Evolutionary conservation across 2,329 filamentous ascomycete species (phyloP), one percentile per base, ranked within the genome.

Genomic region (Nannizziopsis arthrosporioides): DNA sequence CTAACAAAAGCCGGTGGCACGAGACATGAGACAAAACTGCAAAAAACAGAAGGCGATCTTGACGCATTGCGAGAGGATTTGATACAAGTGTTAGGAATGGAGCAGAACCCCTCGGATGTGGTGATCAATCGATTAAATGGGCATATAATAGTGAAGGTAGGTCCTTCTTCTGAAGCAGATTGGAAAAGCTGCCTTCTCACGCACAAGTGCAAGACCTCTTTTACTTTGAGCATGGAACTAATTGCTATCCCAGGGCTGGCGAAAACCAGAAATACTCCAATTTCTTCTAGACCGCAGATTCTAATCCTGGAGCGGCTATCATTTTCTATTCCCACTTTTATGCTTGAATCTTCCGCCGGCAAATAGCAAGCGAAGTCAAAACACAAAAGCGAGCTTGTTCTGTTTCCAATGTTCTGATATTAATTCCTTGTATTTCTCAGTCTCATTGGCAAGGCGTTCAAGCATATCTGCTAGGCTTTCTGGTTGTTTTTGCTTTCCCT

Each of bases 11-110:
- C 79, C 10, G 87, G 87, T 45, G 85, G 86, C 11, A 92, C 85
- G 55, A 73, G 81, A 61, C 78, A 80, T 58, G 68, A 84, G 58
- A 93, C 90, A 4, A 66, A 78, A 49, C 68, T 98, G 48, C 84
- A 87, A 63, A 88, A 85, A 66, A 75, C 90, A 43, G 80, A 86
- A 49, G 92, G 92, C 12, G 76, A 94, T 62, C 60, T 80, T 43
- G 65, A 70, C 30, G 75, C 71, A 2, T 63, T 96, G 54, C 73
- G 77, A 52, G 65, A 74, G 32, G 82, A 88, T 56, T 62, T 96
- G 49, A 68, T 72, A 34, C 60, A 67, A 15, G 74, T 72, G 9
- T 64, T 94, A 52, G 67, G 71, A 1, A 59, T 90, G 37, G 66
- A 74, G 18, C 53, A 58, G 61, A 72, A 43, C 37, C 56, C 54